Base-by-base conservation (phyloP, 108 stramenopile genomes). In the Chaetoceros muelleri region DNA sequence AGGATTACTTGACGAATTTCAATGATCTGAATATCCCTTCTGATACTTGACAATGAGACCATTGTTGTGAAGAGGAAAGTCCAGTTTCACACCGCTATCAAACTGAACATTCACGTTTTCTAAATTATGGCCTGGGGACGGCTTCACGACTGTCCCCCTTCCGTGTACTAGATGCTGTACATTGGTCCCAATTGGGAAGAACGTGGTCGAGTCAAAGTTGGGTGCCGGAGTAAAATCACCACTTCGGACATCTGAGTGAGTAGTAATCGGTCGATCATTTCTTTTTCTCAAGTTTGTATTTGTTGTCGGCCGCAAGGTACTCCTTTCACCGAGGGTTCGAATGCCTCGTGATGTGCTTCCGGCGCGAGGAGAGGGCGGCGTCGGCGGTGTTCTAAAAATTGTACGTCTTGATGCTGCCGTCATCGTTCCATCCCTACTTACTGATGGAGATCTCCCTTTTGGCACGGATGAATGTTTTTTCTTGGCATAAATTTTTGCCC, bases 111-210 rank as follows among this genome's bases (percentile, higher is more conserved):
- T 31, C 17, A 72, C 64, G 8, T 23, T 50, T 31, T 53, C 62
- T 24, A 29, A 57, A 48, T 55, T 30, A 20, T 23, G 24, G 10
- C 28, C 49, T 16, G 31, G 53, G 26, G 66, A 62, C 1, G 80
- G 82, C 24, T 60, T 50, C 54, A 83, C 60, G 8, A 89, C 84
- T 16, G 57, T 61, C 7, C 87, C 87, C 55, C 57, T 59, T n/a
- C 87, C 84, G 30, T 79, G 58, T 18, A 71, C 44, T 40, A 56
- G 64, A 55, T 89, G 87, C 18, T 70, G 60, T 2, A 89, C 87
- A 40, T 26, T 22, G 17, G 69, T 65, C 2, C 87, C 87, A 10
- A 85, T 71, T 8, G 87, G 87, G 58, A 68, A 89, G 51, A 89
- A 85, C 64, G 74, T 57, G 7, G 78, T 83, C 2, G 84, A 84